Evolutionary conservation across 257 asterid genomes (phyloP), one percentile per base, ranked within the genome.

Genomic region (Forsythia viridissima): DNA sequence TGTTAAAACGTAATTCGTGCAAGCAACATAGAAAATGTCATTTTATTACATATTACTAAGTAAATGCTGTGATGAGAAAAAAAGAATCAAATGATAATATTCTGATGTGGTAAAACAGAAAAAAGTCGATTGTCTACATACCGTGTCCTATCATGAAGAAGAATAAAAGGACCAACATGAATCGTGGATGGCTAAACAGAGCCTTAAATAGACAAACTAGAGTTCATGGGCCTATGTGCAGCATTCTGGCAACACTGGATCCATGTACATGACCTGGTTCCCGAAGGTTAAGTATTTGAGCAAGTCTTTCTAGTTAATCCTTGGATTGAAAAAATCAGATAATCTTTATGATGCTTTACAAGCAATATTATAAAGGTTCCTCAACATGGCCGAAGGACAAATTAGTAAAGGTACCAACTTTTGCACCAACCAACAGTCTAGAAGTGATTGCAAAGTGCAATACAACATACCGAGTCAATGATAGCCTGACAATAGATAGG

Each of bases 401-500:
- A 61, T 4, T 0, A 7, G 36, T 61, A 5, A 55, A 6, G 21
- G 69, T 61, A 11, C 38, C 38, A 21, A 24, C 69, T 61, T 57
- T 57, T 57, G 66, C 66, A 57, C 15, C 69, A 21, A 24, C 6
- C 38, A 61, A 61, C 39, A 61, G 16, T 21, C 39, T 24, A 61
- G 69, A 61, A 24, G 69, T 9, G 38, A 61, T 61, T 61, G 38
- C 69, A 20, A 21, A 11, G 34, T 61, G 21, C 70, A 63, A 63
- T 63, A 11, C n/a, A 63, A 30, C 70, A 9, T 91, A 95, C 99
- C 90, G 99, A 95, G 85, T 95, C 88, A 78, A 95, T 93, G 80
- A 95, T 93, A 75, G 90, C 92, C 89, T 95, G 99, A 84, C 99
- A 95, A 87, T 93, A 88, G 81, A 93, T 92, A 76, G 99, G 99